Evolutionary conservation across 495 filamentous ascomycete species (phyloP), one percentile per base, ranked within the genome.

Genomic region (Cenococcum geophilum): DNA sequence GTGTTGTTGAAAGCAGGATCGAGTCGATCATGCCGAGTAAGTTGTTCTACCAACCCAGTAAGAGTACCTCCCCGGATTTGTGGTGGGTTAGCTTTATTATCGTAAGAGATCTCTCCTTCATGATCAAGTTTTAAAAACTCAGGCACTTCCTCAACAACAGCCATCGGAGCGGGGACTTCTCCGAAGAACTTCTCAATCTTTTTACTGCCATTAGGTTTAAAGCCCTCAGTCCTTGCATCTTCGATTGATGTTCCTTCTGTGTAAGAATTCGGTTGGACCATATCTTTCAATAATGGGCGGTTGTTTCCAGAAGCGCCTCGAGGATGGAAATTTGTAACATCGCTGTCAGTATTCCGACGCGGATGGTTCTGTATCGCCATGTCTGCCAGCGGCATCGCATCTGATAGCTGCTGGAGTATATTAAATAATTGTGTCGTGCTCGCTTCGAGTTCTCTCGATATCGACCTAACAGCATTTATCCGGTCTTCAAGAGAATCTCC

Each of bases 1-100:
- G 93, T 98, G 68, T 89, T 92, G 77, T 97, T 97, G 73, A 97
- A 97, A 59, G 79, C 88, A n/a, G 90, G 86, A 71, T 98, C 95
- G 1, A 96, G 83, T 70, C 89, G 91, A 77, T 98, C 93, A 69
- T 98, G 93, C 42, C 93, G 83, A 16, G 93, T 97, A 55, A 97
- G 77, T 70, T 96, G 92, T 73, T 97, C 93, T n/a, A 97, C 95
- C 66, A 98, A 74, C 9, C 87, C 95, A 37, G 87, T 79, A 40
- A 98, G 74, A 18, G 92, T 93, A 54, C 93, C 93, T 60, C 93
- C 93, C 72, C 90, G 91, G 55, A 97, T 77, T 23, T 82, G 76
- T 32, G 89, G 87, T 2, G 82, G 79, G 40, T 83, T 80, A 55
- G 75, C 71, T 74, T 97, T 97, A 36, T 78, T 78, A 70, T 97